phyloP scores from a whole-genome alignment of 1,284 basidiomycete species.

The Blastosporella zonata region DNA sequence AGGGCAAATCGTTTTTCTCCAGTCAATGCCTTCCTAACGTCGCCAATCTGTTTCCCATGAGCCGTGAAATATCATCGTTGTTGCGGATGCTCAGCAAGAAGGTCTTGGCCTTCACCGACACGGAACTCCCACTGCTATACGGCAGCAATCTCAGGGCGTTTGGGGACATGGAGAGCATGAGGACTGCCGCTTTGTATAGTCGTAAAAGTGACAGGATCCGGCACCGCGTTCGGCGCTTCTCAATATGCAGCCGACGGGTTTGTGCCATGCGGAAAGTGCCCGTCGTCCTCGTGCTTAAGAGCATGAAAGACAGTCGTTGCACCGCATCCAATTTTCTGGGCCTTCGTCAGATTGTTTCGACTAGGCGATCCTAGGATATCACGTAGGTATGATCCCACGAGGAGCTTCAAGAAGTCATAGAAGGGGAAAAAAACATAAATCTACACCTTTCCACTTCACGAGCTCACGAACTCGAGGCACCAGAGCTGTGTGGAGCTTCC shows the following conservation, averaged over 20 bases:
- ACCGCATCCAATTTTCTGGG: conserved; percentile 29
- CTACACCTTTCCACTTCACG: conserved; percentile 13
- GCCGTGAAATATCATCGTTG: conserved; percentile 20
- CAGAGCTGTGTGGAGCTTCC: conserved; percentile 22
- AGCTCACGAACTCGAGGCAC: conserved; percentile 20
- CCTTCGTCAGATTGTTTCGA: conserved; percentile 6
- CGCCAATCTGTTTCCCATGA: conserved; percentile 27
- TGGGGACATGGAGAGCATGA: conserved; percentile 25
- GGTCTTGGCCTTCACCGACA: conserved; percentile 18
- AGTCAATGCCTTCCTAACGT: conserved; percentile 25
- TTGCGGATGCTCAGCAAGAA: conserved; percentile 27
- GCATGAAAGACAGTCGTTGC: conserved; percentile 24
- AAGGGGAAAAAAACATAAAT: conserved; percentile 22
- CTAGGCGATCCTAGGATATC: conserved; percentile 22
- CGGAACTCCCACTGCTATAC: conserved; percentile 21
- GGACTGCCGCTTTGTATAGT: conserved; percentile 24
- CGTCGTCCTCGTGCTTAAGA: conserved; percentile 11
- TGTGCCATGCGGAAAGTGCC: conserved; percentile 21
- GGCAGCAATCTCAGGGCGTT: conserved; percentile 18
- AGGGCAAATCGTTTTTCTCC: conserved; percentile 21
- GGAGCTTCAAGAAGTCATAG: conserved; percentile 20
- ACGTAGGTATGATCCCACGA: conserved; percentile 24
- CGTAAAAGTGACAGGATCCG: conserved; percentile 23
- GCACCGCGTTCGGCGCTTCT: conserved; percentile 16
- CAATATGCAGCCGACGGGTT: conserved; percentile 23